Evolutionary conservation across 805 yeast genomes (phyloP), one percentile per base, ranked within the genome.

Genomic region (Pichia occidentalis): DNA sequence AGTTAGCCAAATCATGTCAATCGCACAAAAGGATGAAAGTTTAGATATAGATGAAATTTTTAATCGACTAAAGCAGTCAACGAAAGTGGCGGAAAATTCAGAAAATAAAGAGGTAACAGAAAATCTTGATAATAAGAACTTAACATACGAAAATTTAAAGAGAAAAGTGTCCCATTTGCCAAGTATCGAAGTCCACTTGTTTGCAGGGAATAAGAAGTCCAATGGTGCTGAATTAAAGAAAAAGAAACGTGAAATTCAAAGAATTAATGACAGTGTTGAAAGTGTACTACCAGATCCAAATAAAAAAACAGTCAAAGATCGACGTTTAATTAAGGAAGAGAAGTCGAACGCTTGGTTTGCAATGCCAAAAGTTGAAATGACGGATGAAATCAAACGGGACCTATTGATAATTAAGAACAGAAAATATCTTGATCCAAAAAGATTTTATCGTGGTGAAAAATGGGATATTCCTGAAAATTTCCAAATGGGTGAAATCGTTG

Each of bases 401-500:
- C 56, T 92, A 49, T 66, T 77, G 52, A 63, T 92, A 12, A 67
- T 92, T 43, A 80, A 85, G 53, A 85, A 90, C 64, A 77, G 98
- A 61, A 81, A 83, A 39, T 95, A 87, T 8, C 68, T 92, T 45
- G 97, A 92, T 56, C 97, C 97, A 7, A 92, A 92, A 63, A 74
- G 97, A 51, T 95, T 86, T 61, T 92, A 92, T 63, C 86, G 85
- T 61, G 85, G 85, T 57, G 92, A 82, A 42, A 77, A 77, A 44
- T 81, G 87, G 82, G 70, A 68, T 34, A 68, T 71, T 7, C 90
- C 62, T 4, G 61, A 56, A 32, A 75, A 69, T 47, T 87, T 92
- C 57, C 92, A 90, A 42, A 73, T 84, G 50, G 98, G 98, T 12
- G 87, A 96, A 0, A 74, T 92, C 25, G 61, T 88, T 19, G 92